phyloP scores from a whole-genome alignment of 768 basidiomycete genomes.

The Candolleomyces efflorescens region DNA sequence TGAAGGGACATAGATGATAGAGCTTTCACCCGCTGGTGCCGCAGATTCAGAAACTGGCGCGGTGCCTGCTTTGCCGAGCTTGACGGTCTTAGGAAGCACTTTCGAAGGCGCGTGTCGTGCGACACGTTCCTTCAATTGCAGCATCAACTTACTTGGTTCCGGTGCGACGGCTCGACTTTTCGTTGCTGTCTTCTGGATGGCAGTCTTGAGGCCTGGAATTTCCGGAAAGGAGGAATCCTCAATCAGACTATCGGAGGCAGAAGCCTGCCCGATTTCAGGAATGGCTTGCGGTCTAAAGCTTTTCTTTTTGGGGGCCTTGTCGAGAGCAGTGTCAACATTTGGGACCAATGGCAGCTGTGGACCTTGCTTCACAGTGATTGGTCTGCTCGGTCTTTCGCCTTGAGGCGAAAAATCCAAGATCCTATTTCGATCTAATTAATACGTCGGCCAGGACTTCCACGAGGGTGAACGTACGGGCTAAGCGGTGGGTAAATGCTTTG shows the following conservation, averaged over 20 bases:
- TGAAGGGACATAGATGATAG: conserved; percentile 26
- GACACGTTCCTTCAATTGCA: conserved; percentile 31
- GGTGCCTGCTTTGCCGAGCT: conserved; percentile 14
- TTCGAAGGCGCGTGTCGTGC: conserved; percentile 26
- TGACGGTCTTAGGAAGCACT: conserved; percentile 26
- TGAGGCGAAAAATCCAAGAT: background rate
- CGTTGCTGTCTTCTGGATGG: background rate
- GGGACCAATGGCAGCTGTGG: background rate
- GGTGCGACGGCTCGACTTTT: conserved; percentile 13
- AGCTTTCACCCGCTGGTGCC: conserved; percentile 20
- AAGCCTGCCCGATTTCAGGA: background rate
- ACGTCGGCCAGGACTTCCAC: background rate
- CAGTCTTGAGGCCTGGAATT: conserved; percentile 31
- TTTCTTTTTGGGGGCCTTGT: background rate
- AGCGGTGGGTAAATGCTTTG: background rate
- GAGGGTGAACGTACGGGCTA: conserved; percentile 1
- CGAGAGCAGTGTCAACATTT: background rate
- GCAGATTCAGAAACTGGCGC: conserved; percentile 9
- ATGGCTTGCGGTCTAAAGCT: background rate
- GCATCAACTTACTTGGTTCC: conserved; percentile 25
- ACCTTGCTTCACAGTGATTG: background rate
- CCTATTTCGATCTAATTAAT: background rate
- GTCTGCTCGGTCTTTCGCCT: background rate
- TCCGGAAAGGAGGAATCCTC: conserved; percentile 12
- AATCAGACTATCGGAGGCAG: background rate